Evolutionary conservation across 768 basidiomycete genomes (phyloP).

Genomic region (Tulasnella sp.): DNA sequence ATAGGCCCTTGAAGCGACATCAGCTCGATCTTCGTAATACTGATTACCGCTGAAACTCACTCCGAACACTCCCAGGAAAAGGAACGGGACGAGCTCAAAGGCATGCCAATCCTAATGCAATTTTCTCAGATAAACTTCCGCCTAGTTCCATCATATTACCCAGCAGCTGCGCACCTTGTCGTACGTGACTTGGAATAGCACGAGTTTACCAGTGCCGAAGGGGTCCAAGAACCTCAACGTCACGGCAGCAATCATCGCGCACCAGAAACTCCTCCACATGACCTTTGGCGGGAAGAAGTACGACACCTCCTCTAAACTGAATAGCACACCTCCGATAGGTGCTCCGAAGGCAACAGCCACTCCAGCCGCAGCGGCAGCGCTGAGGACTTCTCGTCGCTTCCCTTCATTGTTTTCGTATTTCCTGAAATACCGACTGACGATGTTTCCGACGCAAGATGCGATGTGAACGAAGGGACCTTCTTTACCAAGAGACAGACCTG

Average conservation of each 20-base stretch:
- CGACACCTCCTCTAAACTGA: conserved; percentile 90
- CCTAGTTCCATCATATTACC: neutral
- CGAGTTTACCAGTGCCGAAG: conserved; percentile 90
- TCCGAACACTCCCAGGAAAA: conserved; percentile 82
- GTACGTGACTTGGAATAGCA: conserved; percentile 86
- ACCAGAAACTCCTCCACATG: conserved; percentile 74
- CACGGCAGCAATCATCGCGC: conserved; percentile 35
- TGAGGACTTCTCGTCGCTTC: conserved; percentile 89
- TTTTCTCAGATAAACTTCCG: conserved; percentile 12
- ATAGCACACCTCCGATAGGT: conserved; percentile 87
- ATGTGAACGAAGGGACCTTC: conserved; percentile 87
- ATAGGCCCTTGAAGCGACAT: conserved; percentile 57
- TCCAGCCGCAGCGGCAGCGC: conserved; percentile 93
- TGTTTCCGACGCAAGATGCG: conserved; percentile 87
- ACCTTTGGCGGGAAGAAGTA: conserved; percentile 93
- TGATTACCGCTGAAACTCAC: conserved; percentile 36
- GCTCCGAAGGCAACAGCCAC: conserved; percentile 97
- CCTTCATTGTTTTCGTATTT: conserved; percentile 98
- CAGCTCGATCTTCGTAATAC: neutral
- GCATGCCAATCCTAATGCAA: conserved; percentile 77
- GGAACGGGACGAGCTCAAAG: conserved; percentile 77
- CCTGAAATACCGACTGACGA: conserved; percentile 69
- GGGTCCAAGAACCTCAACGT: conserved; percentile 57
- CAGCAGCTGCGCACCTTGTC: conserved; percentile 48
- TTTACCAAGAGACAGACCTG: conserved; percentile 76